Base-by-base conservation (phyloP, 2,329 filamentous ascomycete genomes). In the Emydomyces testavorans region DNA sequence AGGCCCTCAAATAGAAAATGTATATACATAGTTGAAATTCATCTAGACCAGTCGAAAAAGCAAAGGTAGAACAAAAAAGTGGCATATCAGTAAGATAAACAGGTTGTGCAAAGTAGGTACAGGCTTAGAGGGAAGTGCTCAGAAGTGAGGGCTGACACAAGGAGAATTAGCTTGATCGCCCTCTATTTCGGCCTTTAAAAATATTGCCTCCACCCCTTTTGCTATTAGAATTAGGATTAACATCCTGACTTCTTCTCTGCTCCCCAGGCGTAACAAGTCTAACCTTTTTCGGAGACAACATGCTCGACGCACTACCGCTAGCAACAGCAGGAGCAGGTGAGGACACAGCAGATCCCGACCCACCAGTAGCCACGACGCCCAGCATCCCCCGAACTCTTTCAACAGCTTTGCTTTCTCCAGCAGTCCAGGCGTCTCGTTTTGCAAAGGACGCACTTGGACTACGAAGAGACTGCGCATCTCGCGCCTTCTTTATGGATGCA, bases 301-400 rank as follows among this genome's bases (percentile, higher is more conserved):
- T 57, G 34, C 59, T 61, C 11, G 66, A 62, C 18, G 60, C 58
- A 7, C 55, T 46, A n/a, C 49, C 52, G 31, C 56, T 53, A 31
- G 56, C 49, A 44, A 52, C 53, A n/a, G 48, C 50, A 34, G 50
- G 50, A 39, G 52, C 57, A 23, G 36, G 36, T 13, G 55, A 53
- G 34, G 29, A 37, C 18, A 29, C 35, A 24, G 48, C 38, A 43
- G 54, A 48, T 44, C 38, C 39, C 43, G 21, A 24, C 18, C 28
- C 42, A 31, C 45, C 40, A 37, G 53, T 50, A 23, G 58, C 56
- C 21, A 58, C 57, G 49, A 60, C 58, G 15, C 64, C 62, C 6
- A 71, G 55, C 60, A 69, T 68, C 6, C 65, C 68, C 24, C 69
- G 60, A 18, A 68, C 67, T 50, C 67, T 68, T 50, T 71, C 67